These are phyloP conservation scores for Dalbergia oliveri DNA, from an alignment of 306 rosid species.

Conservation along the genomic window DNA sequence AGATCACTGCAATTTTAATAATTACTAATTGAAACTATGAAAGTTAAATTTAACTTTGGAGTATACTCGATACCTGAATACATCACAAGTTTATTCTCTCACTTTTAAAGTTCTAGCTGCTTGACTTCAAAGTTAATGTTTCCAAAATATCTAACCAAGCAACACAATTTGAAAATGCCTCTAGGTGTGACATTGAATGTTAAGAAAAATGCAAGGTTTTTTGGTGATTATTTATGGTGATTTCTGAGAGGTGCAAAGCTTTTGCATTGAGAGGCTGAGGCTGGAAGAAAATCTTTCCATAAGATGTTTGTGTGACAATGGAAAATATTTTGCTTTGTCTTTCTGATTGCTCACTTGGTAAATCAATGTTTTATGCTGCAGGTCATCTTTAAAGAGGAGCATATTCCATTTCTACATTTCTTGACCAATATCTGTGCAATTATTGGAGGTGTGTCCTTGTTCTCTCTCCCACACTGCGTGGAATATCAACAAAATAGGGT, in stretches of 20 bases:
- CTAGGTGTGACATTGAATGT: background rate
- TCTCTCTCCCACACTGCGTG: constrained; percentile 27
- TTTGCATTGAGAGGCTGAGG: no score
- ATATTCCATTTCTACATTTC: constrained; percentile 79
- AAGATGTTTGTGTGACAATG: background rate
- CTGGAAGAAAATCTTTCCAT: no score
- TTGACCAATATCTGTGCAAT: constrained; percentile 88
- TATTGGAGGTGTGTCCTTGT: constrained; percentile 74
- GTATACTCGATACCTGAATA: background rate
- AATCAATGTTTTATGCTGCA: constrained; percentile 52
- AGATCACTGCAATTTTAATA: background rate
- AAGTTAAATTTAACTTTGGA: background rate
- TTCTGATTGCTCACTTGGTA: constrained; percentile 9
- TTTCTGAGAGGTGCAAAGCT: no score
- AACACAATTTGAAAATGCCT: background rate
- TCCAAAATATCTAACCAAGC: constrained; percentile 5
- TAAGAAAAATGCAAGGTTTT: background rate
- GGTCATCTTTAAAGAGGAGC: constrained; percentile 87
- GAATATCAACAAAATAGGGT: constrained; percentile 3
- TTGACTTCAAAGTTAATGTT: background rate
- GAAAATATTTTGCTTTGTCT: background rate
- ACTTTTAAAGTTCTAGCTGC: background rate
- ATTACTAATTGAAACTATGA: background rate
- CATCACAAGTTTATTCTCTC: background rate
- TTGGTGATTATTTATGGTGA: no score